phyloP scores from a whole-genome alignment of 2,329 filamentous ascomycete genomes.

The Pyrenophora graminea region DNA sequence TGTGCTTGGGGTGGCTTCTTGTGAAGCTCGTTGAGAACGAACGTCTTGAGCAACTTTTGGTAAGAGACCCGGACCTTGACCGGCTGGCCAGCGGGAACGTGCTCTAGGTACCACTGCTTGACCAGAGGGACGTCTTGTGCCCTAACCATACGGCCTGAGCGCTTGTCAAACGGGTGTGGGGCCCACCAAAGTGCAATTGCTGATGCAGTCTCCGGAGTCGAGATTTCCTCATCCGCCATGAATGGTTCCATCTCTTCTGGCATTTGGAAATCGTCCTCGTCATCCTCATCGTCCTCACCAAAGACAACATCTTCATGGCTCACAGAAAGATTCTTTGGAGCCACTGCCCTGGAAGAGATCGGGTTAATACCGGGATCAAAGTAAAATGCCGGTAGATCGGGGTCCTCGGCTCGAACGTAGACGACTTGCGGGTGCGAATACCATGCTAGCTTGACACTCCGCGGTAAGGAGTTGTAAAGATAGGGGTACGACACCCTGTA shows the following conservation, averaged over 20 bases:
- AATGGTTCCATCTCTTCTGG: constrained; percentile 84
- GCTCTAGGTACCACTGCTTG: constrained; percentile 98
- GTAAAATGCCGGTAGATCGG: constrained; percentile 91
- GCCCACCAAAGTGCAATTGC: constrained; percentile 98
- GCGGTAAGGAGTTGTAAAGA: constrained; percentile 92
- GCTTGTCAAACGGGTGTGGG: constrained; percentile 90
- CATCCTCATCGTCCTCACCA: constrained; percentile 82
- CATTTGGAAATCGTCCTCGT: constrained; percentile 80
- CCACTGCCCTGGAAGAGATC: constrained; percentile 91
- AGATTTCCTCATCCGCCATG: constrained; percentile 83
- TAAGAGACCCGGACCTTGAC: constrained; percentile 98
- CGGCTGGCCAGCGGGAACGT: constrained; percentile 86
- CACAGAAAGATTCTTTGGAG: constrained; percentile 88
- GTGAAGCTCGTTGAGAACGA: constrained; percentile 93
- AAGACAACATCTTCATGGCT: constrained; percentile 95
- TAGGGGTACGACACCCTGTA: constrained; percentile 94
- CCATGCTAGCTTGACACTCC: constrained; percentile 91
- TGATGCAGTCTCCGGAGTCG: constrained; percentile 84
- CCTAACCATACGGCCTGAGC: constrained; percentile 93
- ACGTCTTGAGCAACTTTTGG: constrained; percentile 95
- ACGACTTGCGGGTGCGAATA: constrained; percentile 93
- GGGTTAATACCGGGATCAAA: constrained; percentile 98
- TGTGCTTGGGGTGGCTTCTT: constrained; percentile 94
- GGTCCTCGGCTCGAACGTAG: constrained; percentile 85
- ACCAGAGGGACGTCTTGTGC: constrained; percentile 96